phyloP scores from a whole-genome alignment of 352 stramenopile genomes.

The Globisporangium megalacanthum region DNA sequence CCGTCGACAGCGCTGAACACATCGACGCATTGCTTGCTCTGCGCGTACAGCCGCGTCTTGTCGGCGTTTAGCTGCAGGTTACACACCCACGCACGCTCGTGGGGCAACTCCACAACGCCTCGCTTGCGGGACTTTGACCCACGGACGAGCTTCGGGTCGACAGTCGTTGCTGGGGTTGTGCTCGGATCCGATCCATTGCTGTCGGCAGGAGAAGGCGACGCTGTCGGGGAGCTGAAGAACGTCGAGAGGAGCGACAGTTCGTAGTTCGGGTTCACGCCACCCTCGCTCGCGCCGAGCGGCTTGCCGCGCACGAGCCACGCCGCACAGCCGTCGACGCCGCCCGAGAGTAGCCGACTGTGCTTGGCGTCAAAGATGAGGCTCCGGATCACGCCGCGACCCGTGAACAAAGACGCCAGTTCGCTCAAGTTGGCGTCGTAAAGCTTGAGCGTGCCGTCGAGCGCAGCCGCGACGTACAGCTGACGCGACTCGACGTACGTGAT shows the following conservation, averaged over 20 bases:
- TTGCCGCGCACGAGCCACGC: slow-evolving; percentile 59
- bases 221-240: slow-evolving; percentile 32
- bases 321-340: slow-evolving; percentile 53
- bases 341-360: slow-evolving; percentile 48
- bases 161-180: no score
- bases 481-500: slow-evolving; percentile 53
- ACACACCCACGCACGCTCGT: slow-evolving; percentile 36
- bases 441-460: slow-evolving; percentile 56
- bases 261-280: slow-evolving; percentile 48
- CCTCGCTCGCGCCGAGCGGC: slow-evolving; percentile 25
- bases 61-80: slow-evolving; percentile 43
- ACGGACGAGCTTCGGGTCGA: no score
- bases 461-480: slow-evolving; percentile 56
- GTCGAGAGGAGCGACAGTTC: slow-evolving; percentile 37
- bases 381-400: slow-evolving; percentile 40
- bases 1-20: slow-evolving; percentile 50
- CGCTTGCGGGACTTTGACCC: no score
- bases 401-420: slow-evolving; percentile 51
- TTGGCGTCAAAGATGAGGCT: slow-evolving; percentile 47
- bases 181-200: no score
- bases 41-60: slow-evolving; percentile 37
- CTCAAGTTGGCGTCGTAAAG: slow-evolving; percentile 54
- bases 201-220: no score
- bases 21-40: slow-evolving; percentile 40
- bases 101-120: slow-evolving; percentile 3